Conservation (phyloP, 257 asterid species). For the Capsicum chinense region DNA sequence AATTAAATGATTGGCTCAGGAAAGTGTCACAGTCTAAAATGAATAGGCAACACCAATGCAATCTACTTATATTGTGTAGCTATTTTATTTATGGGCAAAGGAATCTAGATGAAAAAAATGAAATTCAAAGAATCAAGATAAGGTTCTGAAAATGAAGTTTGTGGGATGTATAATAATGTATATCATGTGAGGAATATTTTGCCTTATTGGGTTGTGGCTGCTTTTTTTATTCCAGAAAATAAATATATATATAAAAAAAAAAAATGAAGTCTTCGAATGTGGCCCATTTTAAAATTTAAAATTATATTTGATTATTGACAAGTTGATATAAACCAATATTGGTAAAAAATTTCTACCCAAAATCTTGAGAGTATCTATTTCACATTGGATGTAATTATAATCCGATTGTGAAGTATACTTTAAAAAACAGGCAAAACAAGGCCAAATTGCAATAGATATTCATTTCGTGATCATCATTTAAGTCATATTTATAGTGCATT, state of each 20-base stretch:
- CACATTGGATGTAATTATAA: too few relatives aligned
- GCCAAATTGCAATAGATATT: too few relatives aligned
- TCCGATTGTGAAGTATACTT: too few relatives aligned
- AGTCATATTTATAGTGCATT: too few relatives aligned
- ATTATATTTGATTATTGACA: too few relatives aligned
- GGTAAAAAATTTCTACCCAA: too few relatives aligned
- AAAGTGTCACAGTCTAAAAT: background rate
- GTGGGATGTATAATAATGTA: conserved; percentile 8
- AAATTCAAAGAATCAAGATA: conserved; percentile 4
- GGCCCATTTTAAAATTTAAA: background rate
- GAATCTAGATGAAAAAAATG: background rate
- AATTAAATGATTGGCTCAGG: background rate
- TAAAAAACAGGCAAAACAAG: too few relatives aligned
- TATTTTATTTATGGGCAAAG: background rate
- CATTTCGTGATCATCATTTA: too few relatives aligned
- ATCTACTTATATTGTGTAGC: background rate
- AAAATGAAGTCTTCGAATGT: background rate
- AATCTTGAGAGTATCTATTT: too few relatives aligned
- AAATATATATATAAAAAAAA: too few relatives aligned
- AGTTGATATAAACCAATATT: too few relatives aligned
- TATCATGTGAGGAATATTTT: background rate
- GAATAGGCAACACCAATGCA: background rate
- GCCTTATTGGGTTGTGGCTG: background rate
- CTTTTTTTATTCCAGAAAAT: background rate
- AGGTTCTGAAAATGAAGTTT: conserved; percentile 21